Evolutionary conservation across 2,329 filamentous ascomycete genomes (phyloP).

Genomic region (Zymoseptoria brevis): DNA sequence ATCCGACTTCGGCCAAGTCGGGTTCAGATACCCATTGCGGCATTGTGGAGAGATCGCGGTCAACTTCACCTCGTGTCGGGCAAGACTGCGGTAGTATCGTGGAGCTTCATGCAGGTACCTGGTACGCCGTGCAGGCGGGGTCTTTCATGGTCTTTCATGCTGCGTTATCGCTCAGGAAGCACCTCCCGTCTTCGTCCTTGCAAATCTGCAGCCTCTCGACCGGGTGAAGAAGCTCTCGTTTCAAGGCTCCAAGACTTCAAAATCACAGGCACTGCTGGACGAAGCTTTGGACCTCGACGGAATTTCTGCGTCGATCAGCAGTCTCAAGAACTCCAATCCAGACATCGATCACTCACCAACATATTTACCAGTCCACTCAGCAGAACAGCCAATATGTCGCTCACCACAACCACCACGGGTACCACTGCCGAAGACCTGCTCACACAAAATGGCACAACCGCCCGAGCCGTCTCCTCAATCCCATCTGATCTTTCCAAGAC

Average conservation of each 20-base stretch:
- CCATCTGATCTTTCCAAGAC: neutral
- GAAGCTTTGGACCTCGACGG: no score
- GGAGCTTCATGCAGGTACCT: neutral
- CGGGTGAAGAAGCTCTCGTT: no score
- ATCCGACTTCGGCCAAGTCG: neutral
- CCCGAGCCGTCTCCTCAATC: slow-evolving; percentile 2
- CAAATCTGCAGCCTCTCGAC: no score
- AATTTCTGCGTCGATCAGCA: no score
- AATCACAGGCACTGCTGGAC: no score
- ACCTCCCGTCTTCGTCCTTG: no score
- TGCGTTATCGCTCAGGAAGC: no score
- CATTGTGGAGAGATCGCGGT: neutral
- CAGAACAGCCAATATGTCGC: neutral
- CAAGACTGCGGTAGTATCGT: neutral
- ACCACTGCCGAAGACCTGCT: neutral
- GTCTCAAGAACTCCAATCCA: no score
- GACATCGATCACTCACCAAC: no score
- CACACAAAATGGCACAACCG: slow-evolving; percentile 7
- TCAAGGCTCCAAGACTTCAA: no score
- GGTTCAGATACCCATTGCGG: neutral
- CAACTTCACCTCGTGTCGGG: neutral
- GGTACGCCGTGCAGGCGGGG: neutral
- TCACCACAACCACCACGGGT: neutral
- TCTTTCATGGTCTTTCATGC: neutral
- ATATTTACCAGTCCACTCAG: no score